Base-by-base conservation (phyloP, 2,329 filamentous ascomycete genomes). In the Lizonia empirigonia region DNA sequence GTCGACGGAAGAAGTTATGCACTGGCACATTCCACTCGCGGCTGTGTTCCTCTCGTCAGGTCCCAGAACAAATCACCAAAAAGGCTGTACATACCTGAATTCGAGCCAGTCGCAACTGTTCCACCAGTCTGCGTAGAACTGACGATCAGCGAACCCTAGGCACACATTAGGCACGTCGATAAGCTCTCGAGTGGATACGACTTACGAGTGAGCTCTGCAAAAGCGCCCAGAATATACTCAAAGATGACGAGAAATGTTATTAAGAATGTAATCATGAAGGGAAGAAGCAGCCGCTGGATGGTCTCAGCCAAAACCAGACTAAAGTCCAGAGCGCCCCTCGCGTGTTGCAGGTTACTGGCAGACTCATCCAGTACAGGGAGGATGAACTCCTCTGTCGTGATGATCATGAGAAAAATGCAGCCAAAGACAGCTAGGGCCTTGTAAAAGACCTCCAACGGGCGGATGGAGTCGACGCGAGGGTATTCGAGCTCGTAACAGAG, bases 401-500 rank as follows among this genome's bases (percentile, higher is more conserved):
- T 82, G 10, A 91, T 96, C 59, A 99, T 82, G 18, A 99, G 83
- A 74, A 97, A 97, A 69, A 99, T 96, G 74, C 93, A 96, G 39
- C 94, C 94, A 70, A 97, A 97, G 1, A 94, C 89, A 37, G 94
- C 94, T 13, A 92, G 75, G 18, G 90, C 85, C 75, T 97, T 97
- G 73, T 87, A 89, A 51, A 90, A 84, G 35, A 97, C 83, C 58
- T 91, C 87, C 16, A 85, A 81, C 86, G 90, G 96, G 62, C 90
- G 85, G 50, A 91, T 85, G n/a, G 79, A 77, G 10, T 82, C 71
- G 9, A 84, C 91, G 39, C 94, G 87, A 2, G 94, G 94, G 72
- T 97, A 99, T 72, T 97, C 93, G 40, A 97, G 82, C 75, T 99
- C 94, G 75, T 99, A 99, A 80, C 94, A 99, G 16, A 99, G 83